A percentile compares a stretch with the other conserved stretches of the same genome.
Evolutionary conservation across 2,329 filamentous ascomycete genomes (phyloP).

Genomic region (Botrytis porri): DNA sequence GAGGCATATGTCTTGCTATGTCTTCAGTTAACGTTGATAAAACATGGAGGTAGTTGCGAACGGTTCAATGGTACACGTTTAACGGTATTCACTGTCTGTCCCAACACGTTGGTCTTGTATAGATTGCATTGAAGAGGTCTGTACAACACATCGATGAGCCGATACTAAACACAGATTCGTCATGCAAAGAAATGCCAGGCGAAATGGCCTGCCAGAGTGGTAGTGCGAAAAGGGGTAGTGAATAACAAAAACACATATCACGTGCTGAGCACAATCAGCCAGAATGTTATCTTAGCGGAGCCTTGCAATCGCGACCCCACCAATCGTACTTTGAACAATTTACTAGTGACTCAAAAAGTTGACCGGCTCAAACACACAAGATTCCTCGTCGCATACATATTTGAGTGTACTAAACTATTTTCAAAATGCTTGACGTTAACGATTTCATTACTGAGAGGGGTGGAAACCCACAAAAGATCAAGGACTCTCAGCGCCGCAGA

Average conservation of each 20-base stretch:
- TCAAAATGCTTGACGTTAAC: slow-evolving; percentile 68
- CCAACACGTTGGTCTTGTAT: neutral
- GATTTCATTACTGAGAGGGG: slow-evolving; percentile 85
- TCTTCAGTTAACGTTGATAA: neutral
- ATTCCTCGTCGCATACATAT: neutral
- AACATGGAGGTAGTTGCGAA: neutral
- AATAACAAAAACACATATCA: neutral
- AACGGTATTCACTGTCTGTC: slow-evolving; percentile 2
- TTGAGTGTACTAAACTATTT: slow-evolving; percentile 11
- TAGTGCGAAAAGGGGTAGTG: slow-evolving; percentile 12
- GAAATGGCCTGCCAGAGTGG: neutral
- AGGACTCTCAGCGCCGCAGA: slow-evolving; percentile 83
- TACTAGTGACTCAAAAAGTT: slow-evolving; percentile 20
- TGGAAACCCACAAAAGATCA: slow-evolving; percentile 86
- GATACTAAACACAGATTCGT: neutral
- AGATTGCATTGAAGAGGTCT: neutral
- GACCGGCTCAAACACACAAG: neutral
- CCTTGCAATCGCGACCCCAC: slow-evolving; percentile 18
- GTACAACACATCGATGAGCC: neutral
- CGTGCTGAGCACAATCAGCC: slow-evolving; percentile 2
- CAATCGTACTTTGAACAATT: slow-evolving; percentile 20
- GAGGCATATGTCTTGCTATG: slow-evolving; percentile 5
- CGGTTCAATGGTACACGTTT: neutral
- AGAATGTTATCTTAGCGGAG: slow-evolving; percentile 22
- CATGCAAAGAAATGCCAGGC: neutral